Evolutionary conservation across 106 monocot species (phyloP), one percentile per base, ranked within the genome.

Genomic region (Iris macrosiphon): DNA sequence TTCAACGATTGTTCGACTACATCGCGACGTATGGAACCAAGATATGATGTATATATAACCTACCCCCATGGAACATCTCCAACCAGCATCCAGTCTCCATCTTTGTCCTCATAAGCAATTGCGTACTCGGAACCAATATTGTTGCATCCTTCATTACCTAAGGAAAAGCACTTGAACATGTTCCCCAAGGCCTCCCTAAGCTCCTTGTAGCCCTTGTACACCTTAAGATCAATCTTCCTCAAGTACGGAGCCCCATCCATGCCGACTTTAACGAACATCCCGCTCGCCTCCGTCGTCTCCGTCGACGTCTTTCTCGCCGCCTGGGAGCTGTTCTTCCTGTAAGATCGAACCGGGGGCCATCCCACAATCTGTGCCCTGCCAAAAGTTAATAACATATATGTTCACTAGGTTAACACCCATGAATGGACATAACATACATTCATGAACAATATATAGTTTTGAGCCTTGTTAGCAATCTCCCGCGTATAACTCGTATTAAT

Each of bases 181-280:
- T 9, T 52, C 31, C 75, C 81, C 48, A 93, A 62, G 1, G 63
- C 84, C 39, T 75, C 63, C 20, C 88, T 66, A 4, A 93, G 78
- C 17, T 93, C 81, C 56, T 69, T 67, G 61, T 93, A 93, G 0
- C 84, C 80, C 41, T 70, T 55, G 57, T 78, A 88, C 31, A 67
- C 25, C 34, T 55, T 75, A 4, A 93, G 88, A 62, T 93, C 93
- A 26, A 88, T 78, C 39, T 93, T 93, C 33, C 93, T 74, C 70
- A 88, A 52, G 65, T 93, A 93, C 5, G 93, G 93, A 41, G 88
- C 88, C n/a, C 93, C 93, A 37, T 93, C 93, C 88, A 93, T 88
- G 73, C 93, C 81, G 11, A 88, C 93, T 50, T 93, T 93, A 68
- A 93, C 84, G 7, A 77, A 75, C 16, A 60, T 54, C 17, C 83